Evolutionary conservation across 1,284 basidiomycete species (phyloP), one percentile per base, ranked within the genome.

Genomic region (Mrakiaceae sp.): DNA sequence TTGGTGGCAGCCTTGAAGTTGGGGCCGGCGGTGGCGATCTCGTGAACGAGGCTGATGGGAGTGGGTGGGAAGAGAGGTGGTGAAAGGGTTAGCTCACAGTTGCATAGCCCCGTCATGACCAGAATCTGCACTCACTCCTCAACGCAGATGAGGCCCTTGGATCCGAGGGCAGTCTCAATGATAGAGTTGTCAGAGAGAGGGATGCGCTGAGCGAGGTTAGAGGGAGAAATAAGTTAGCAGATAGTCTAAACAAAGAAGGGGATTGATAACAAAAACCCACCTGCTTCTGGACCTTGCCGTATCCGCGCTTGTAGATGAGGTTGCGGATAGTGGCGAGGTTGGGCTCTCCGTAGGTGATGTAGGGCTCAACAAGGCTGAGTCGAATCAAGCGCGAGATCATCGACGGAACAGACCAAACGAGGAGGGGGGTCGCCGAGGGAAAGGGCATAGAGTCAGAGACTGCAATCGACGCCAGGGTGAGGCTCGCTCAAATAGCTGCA

Each of bases 261-360:
- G 27, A 27, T 27, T 27, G 27, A 27, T 2, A 27, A 27, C 2
- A 27, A 27, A 27, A 27, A 27, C 27, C 27, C 27, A 27, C 27
- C 27, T 27, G 27, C 63, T 64, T 64, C 63, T 94, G 80, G 78
- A 98, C 86, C 83, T 98, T 98, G 78, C 94, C 96, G 78, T 97
- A 98, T 67, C 96, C 96, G 72, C 96, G 91, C 85, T 98, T 98
- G 87, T 98, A 98, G 81, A 98, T 87, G 69, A 99, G 82, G n/a
- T 27, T 79, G 98, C 95, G 71, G 94, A 91, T 87, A 57, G 93
- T 86, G 80, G 97, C 97, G 74, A 98, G 81, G 82, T 97, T 97
- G 67, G 92, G 89, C 78, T 94, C 90, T 78, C 92, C 93, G 77
- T 95, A 97, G 70, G 96, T 90, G 74, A 99, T 82, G 79, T 97